Evolutionary conservation across 208 protist genomes (phyloP), one percentile per base, ranked within the genome.

Genomic region (Dictyostelium gargantuum): DNA sequence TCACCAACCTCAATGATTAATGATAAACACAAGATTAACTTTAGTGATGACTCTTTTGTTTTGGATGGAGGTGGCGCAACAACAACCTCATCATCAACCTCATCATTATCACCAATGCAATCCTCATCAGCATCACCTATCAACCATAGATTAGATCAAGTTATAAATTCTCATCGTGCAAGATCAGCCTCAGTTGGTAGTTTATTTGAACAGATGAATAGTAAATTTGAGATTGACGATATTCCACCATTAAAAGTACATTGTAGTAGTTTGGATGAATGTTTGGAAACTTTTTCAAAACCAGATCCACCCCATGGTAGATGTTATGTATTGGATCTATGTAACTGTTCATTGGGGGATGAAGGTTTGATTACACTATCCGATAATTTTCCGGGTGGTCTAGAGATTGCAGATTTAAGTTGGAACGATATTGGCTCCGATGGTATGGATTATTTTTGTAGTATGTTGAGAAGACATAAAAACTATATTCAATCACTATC

Each of bases 161-260:
- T 76, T 1, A 5, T 89, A 5, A 56, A 44, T 21, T 13, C 29
- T 15, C 46, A 72, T 40, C 19, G 82, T 46, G 26, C 17, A 23
- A 26, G 82, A 32, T 89, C 82, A n/a, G 44, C 32, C 23, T 89
- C 82, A 3, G 82, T 89, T 6, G 82, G 82, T n/a, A 61, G 38
- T 68, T 23, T 89, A 0, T 13, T 89, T 40, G 82, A 89, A 68
- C 21, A 40, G 26, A 50, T 48, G 9, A n/a, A n/a, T n/a, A 2
- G 38, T 6, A 89, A 77, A 66, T 89, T 68, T 68, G 82, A 79
- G 35, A 44, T 89, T 35, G 68, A 23, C 9, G 82, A 89, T 13
- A 89, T 89, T 40, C 82, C 82, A 32, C 82, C 82, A 38, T 38
- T 89, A 9, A 89, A 89, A 50, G 82, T 89, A 6, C 82, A 89